Evolutionary conservation across 2,329 filamentous ascomycete species (phyloP).

Genomic region (Xylariaceae sp.): DNA sequence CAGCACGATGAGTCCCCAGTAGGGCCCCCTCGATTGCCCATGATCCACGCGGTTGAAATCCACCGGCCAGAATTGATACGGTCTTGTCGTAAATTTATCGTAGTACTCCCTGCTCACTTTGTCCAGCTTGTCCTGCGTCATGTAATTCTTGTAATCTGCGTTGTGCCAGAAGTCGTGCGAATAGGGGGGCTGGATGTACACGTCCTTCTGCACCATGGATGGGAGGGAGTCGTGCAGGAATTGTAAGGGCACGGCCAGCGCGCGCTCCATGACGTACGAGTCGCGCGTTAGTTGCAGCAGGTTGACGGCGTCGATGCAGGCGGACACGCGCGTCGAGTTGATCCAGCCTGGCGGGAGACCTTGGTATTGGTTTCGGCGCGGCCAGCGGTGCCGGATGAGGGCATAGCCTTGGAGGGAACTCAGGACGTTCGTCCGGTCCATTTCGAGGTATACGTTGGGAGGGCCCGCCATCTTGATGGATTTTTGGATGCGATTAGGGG

Average conservation of each 20-base stretch:
- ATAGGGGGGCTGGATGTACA: slow-evolving; percentile 4
- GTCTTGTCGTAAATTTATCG: neutral
- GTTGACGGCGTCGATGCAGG: slow-evolving; percentile 5
- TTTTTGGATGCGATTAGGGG: neutral
- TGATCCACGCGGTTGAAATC: slow-evolving; percentile 1
- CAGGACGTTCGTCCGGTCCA: slow-evolving; percentile 4
- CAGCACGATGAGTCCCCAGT: slow-evolving; percentile 18
- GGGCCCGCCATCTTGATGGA: neutral
- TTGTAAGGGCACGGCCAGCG: slow-evolving; percentile 6
- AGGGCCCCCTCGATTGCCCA: neutral
- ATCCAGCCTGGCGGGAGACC: too few relatives aligned
- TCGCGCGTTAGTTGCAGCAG: slow-evolving; percentile 4
- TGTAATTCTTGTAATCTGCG: neutral
- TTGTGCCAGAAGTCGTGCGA: neutral
- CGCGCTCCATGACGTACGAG: neutral
- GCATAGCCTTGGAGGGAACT: neutral
- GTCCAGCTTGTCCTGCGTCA: neutral
- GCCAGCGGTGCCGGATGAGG: slow-evolving; percentile 6
- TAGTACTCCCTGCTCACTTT: neutral
- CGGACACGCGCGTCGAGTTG: neutral
- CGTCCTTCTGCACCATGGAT: slow-evolving; percentile 11
- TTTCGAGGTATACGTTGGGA: neutral
- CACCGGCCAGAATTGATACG: slow-evolving; percentile 22
- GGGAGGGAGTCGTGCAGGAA: slow-evolving; percentile 15
- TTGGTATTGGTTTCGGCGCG: neutral